Conservation (phyloP, 2,329 filamentous ascomycete genomes). For the Blastomyces parvus region DNA sequence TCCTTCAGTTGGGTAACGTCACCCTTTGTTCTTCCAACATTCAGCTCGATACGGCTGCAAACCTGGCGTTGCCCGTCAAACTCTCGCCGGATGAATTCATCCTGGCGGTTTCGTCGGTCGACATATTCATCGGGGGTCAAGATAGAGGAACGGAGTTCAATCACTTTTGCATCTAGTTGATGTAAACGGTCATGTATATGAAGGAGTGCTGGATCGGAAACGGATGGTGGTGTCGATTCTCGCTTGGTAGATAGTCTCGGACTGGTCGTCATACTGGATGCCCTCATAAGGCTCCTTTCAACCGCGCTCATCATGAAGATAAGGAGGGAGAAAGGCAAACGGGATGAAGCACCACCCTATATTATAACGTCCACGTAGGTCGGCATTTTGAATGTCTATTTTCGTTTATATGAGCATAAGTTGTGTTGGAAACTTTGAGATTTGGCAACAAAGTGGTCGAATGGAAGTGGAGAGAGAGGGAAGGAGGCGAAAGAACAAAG, state of each 20-base stretch:
- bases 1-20: slow-evolving; percentile 24
- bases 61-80: slow-evolving; percentile 30
- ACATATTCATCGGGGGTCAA: slow-evolving; percentile 33
- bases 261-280: slow-evolving; percentile 32
- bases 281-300: slow-evolving; percentile 28
- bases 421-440: neutral
- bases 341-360: neutral
- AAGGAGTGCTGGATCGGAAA: slow-evolving; percentile 28
- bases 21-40: slow-evolving; percentile 19
- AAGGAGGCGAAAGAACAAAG: neutral
- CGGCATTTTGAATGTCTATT: neutral
- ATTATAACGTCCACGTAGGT: slow-evolving; percentile 1
- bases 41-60: slow-evolving; percentile 28
- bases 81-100: slow-evolving; percentile 32
- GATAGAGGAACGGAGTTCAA: slow-evolving; percentile 30
- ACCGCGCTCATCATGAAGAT: slow-evolving; percentile 28
- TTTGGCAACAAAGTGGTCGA: neutral
- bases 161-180: slow-evolving; percentile 30
- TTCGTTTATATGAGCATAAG: neutral
- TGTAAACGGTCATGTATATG: slow-evolving; percentile 33
- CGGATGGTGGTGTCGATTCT: slow-evolving; percentile 28
- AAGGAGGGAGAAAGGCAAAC: neutral
- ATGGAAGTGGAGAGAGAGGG: neutral
- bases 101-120: slow-evolving; percentile 32
- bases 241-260: slow-evolving; percentile 27